Conservation (phyloP, 1,139 yeast genomes). For the Hyphopichia wangnamkhiaoensis region DNA sequence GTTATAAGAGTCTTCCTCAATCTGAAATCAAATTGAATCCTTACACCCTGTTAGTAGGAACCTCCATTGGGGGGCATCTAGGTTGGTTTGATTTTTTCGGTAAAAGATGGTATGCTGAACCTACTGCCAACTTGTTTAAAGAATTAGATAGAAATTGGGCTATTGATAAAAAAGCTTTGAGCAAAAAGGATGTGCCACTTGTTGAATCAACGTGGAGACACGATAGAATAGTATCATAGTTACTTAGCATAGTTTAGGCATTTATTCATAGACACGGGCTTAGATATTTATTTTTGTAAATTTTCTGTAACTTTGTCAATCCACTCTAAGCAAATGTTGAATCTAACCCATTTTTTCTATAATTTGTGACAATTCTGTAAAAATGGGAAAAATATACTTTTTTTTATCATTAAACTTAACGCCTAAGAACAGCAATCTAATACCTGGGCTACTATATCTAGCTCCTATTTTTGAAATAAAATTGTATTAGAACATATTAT, state of each 20-base stretch:
- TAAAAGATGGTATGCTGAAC: slow-evolving; percentile 54
- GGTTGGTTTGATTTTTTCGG: slow-evolving; percentile 57
- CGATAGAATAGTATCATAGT: slow-evolving; percentile 25
- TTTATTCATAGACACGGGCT: no score
- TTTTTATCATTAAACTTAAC: no score
- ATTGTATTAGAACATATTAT: no score
- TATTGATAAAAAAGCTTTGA: slow-evolving; percentile 15
- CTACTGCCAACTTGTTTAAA: slow-evolving; percentile 35
- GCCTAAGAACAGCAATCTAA: no score
- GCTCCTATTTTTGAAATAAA: no score
- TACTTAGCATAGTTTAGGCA: background rate
- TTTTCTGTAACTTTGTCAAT: no score
- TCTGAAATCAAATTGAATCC: slow-evolving; percentile 68
- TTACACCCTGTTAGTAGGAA: slow-evolving; percentile 61
- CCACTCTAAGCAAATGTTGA: no score
- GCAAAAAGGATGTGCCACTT: slow-evolving; percentile 25
- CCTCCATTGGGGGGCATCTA: slow-evolving; percentile 85
- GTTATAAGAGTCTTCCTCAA: slow-evolving; percentile 56
- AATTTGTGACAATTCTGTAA: background rate
- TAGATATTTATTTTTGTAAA: no score
- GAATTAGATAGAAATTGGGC: slow-evolving; percentile 31
- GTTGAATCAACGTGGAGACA: slow-evolving; percentile 28
- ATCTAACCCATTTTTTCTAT: no score
- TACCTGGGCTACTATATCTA: no score
- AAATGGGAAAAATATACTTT: background rate